A percentile compares a stretch with the other conserved stretches of the same genome.
Evolutionary conservation across 208 protist genomes (phyloP).

Genomic region (Trichomonas tenax): DNA sequence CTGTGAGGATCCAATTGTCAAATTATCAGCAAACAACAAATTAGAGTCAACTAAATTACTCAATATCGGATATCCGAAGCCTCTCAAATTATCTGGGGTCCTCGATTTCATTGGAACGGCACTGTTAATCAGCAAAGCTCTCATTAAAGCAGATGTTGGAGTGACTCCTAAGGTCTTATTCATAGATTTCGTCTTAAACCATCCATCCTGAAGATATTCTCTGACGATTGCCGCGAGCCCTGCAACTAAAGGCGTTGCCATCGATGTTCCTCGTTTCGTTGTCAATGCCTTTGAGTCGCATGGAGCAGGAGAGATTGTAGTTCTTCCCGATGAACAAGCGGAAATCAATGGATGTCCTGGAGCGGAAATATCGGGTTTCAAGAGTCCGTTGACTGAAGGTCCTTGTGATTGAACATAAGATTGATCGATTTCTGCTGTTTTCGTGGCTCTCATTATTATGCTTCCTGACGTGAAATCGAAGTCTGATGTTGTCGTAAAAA

Average conservation of each 20-base stretch:
- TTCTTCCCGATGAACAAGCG: not conserved
- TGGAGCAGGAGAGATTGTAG: not conserved
- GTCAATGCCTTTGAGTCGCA: not conserved
- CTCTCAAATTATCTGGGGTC: not conserved
- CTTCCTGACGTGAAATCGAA: not conserved
- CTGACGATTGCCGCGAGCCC: not conserved
- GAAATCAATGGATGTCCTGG: not conserved
- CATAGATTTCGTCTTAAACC: not conserved
- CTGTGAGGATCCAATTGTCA: not conserved
- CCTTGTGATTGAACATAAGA: not conserved
- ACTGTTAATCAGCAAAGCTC: not conserved
- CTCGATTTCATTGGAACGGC: not conserved
- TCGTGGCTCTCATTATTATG: not conserved
- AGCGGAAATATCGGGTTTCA: slow-evolving; percentile 17
- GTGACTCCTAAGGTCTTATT: no score
- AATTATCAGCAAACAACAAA: not conserved
- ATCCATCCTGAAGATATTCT: not conserved
- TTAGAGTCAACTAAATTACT: not conserved
- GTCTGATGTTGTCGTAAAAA: not conserved
- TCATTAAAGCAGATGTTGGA: not conserved
- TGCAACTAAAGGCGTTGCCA: not conserved
- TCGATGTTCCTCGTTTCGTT: not conserved
- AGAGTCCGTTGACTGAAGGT: not conserved
- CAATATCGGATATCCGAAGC: not conserved
- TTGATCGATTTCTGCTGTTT: not conserved